Conservation (phyloP, 202 grass and related monocot species). For the Zizania palustris region DNA sequence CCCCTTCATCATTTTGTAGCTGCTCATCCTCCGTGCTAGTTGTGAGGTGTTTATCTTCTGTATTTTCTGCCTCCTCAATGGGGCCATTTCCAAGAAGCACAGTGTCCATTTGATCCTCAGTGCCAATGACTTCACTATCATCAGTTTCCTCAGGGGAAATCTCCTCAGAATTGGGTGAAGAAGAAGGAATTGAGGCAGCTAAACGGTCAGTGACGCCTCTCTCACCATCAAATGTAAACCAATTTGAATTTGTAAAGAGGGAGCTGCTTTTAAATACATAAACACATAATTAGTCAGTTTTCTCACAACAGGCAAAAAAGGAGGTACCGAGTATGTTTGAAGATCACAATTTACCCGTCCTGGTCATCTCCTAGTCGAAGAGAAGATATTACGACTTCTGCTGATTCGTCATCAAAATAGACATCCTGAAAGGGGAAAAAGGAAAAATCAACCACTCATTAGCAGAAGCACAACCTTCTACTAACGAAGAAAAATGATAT, state of each 20-base stretch:
- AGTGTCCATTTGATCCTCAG: constrained; percentile 54
- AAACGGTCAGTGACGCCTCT: constrained; percentile 65
- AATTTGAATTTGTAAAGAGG: constrained; percentile 95
- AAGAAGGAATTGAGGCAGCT: constrained; percentile 53
- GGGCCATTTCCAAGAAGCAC: constrained; percentile 63
- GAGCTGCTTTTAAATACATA: constrained; percentile 59
- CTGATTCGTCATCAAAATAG: constrained; percentile 91
- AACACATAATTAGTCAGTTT: constrained; percentile 32
- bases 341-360: constrained; percentile 61
- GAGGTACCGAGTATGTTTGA: neutral
- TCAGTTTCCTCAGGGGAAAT: constrained; percentile 51
- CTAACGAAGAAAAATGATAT: constrained; percentile 14
- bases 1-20: constrained; percentile 38
- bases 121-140: constrained; percentile 54
- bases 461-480: constrained; percentile 7
- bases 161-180: constrained; percentile 68
- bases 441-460: constrained; percentile 25
- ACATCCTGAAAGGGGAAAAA: constrained; percentile 66
- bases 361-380: constrained; percentile 87
- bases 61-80: constrained; percentile 47
- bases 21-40: constrained; percentile 46
- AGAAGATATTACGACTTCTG: constrained; percentile 84
- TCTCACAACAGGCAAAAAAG: neutral
- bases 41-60: constrained; percentile 42
- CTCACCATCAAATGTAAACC: constrained; percentile 94